These are phyloP conservation scores for Ceratocystis diversiconidia DNA, from an alignment of 2,329 filamentous ascomycete species.

Conservation along the genomic window DNA sequence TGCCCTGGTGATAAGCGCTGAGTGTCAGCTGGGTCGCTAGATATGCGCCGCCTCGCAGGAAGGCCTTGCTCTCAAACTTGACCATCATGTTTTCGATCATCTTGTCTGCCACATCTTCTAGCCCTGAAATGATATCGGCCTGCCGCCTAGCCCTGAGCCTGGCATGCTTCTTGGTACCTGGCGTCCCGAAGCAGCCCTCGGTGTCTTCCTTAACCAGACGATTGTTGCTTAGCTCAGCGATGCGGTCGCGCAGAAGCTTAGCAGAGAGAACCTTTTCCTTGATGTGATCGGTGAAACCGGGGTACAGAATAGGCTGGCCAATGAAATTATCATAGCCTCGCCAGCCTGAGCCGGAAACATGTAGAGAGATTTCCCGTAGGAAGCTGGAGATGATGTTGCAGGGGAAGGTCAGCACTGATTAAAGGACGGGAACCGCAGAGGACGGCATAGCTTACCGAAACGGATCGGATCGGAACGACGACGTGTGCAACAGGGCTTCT, in stretches of 20 bases:
- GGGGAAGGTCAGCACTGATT: neutral
- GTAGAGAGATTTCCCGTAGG: conserved; percentile 80
- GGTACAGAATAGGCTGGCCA: conserved; percentile 85
- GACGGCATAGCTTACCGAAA: conserved; percentile 33
- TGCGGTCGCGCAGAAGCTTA: conserved; percentile 58
- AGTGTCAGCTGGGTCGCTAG: conserved; percentile 75
- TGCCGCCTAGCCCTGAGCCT: conserved; percentile 10
- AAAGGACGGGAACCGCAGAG: neutral
- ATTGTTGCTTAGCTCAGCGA: conserved; percentile 70
- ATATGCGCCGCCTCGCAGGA: conserved; percentile 88
- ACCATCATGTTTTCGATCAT: conserved; percentile 95
- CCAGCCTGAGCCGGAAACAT: conserved; percentile 90
- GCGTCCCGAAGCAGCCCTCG: conserved; percentile 39
- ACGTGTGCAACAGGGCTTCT: conserved; percentile 65
- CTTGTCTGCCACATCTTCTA: conserved; percentile 69
- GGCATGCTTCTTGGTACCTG: conserved; percentile 19
- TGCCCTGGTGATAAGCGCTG: conserved; percentile 88
- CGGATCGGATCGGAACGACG: conserved; percentile 63
- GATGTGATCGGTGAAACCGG: conserved; percentile 84
- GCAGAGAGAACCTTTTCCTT: conserved; percentile 62
- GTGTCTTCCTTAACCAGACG: conserved; percentile 52
- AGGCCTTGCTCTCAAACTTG: conserved; percentile 91
- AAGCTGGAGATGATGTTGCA: conserved; percentile 42
- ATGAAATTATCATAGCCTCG: conserved; percentile 82
- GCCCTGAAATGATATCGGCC: conserved; percentile 36